Conservation (phyloP, 768 basidiomycete species). For the Pleurotus citrinopileatus region DNA sequence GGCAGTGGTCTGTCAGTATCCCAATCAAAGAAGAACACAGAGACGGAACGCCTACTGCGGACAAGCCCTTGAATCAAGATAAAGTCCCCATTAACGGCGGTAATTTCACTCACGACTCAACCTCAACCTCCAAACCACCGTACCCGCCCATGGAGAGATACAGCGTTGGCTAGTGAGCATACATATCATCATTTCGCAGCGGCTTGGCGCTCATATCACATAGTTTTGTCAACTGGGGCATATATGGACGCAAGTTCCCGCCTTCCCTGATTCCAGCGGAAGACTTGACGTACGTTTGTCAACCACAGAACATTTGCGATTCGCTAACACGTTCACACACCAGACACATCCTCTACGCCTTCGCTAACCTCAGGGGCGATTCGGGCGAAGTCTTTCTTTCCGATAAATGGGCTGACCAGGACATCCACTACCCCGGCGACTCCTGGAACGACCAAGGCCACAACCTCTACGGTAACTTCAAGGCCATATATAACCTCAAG, state of each 20-base stretch:
- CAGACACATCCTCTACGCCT: constrained; percentile 90
- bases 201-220: constrained; percentile 9
- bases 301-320: neutral
- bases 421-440: constrained; percentile 95
- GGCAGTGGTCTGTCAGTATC: constrained; percentile 24
- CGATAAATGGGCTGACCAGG: constrained; percentile 93
- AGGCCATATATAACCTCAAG: constrained; percentile 90
- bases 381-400: constrained; percentile 86
- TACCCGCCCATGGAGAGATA: constrained; percentile 51
- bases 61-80: constrained; percentile 6
- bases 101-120: neutral
- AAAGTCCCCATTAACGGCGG: neutral
- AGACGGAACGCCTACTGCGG: neutral
- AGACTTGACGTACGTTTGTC: constrained; percentile 73
- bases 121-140: constrained; percentile 11
- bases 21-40: neutral
- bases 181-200: neutral
- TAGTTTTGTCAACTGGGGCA: constrained; percentile 89
- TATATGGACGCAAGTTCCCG: constrained; percentile 91
- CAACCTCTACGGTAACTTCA: constrained; percentile 95
- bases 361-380: constrained; percentile 83
- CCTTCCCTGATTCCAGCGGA: constrained; percentile 80
- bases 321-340: constrained; percentile 11
- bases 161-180: constrained; percentile 77
- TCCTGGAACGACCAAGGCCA: constrained; percentile 90